A percentile compares a stretch with the other conserved stretches of the same genome.
Evolutionary conservation across 106 monocot species (phyloP).

Genomic region (Posidonia australis): DNA sequence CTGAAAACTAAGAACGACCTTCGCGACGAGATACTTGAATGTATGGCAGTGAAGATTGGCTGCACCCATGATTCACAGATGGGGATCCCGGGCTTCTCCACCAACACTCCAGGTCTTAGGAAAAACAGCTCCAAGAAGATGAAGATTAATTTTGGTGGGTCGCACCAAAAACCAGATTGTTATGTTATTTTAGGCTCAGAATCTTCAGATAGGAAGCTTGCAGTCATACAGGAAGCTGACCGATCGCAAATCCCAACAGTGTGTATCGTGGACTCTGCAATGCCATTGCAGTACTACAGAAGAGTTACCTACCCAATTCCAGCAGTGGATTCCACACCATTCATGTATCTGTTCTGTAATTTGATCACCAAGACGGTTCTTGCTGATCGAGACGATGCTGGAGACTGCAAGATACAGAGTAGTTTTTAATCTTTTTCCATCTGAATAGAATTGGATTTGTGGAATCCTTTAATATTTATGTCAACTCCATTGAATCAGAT

Average conservation of each 20-base stretch:
- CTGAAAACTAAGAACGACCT: conserved; percentile 2
- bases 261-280: conserved; percentile 4
- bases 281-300: conserved; percentile 9
- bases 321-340: conserved; percentile 3
- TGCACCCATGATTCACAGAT: conserved; percentile 12
- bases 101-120: conserved; percentile 5
- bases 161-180: conserved; percentile 11
- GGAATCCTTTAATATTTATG: too few species aligned
- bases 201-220: conserved; percentile 8
- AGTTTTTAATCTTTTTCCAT: neutral
- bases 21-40: conserved; percentile 6
- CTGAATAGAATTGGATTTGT: too few species aligned
- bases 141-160: conserved; percentile 2
- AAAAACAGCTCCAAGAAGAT: conserved; percentile 7
- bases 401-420: neutral
- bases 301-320: conserved; percentile 11
- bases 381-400: neutral
- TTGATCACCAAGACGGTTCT: conserved; percentile 11
- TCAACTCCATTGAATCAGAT: too few species aligned
- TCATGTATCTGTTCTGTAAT: conserved; percentile 12
- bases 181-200: conserved; percentile 7
- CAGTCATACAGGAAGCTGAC: conserved; percentile 8
- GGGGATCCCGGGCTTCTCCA: conserved; percentile 13
- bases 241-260: conserved; percentile 7
- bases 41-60: conserved; percentile 5